Evolutionary conservation across 129 eudicot species (phyloP).

Genomic region (Silybum marianum): DNA sequence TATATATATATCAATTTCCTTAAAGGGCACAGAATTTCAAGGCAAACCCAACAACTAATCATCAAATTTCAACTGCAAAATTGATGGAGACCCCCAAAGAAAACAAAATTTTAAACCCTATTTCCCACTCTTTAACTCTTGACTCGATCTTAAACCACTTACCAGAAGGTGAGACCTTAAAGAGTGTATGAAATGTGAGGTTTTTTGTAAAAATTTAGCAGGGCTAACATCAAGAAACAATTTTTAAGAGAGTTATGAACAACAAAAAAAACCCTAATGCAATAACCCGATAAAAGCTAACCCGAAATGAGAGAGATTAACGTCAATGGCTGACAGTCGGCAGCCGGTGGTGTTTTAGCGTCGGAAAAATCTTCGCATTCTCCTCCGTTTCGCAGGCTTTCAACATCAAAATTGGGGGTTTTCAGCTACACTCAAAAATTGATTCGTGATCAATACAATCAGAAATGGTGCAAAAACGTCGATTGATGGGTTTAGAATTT

Average conservation of each 20-base stretch:
- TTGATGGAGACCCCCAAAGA: no score
- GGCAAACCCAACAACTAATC: no score
- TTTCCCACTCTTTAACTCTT: constrained; percentile 24
- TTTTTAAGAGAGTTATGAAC: constrained; percentile 13
- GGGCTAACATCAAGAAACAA: constrained; percentile 21
- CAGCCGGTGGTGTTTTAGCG: no score
- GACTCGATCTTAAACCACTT: constrained; percentile 15
- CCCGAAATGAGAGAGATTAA: constrained; percentile 19
- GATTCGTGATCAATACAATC: no score
- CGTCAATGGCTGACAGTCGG: no score
- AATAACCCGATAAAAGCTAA: constrained; percentile 17
- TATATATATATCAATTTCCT: no score
- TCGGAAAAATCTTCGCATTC: constrained; percentile 39
- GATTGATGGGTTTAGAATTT: constrained; percentile 47
- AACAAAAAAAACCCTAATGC: constrained; percentile 8
- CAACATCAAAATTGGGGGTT: constrained; percentile 55
- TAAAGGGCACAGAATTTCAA: no score
- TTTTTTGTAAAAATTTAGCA: constrained; percentile 5
- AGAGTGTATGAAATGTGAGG: constrained; percentile 8
- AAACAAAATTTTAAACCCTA: background rate
- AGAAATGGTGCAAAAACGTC: constrained; percentile 50
- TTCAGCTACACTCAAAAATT: constrained; percentile 58
- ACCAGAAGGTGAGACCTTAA: background rate
- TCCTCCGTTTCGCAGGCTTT: constrained; percentile 55
- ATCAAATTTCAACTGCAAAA: no score